These are phyloP conservation scores for Plasmodium malariae DNA, from an alignment of 169 alveolate species.

Conservation along the genomic window DNA sequence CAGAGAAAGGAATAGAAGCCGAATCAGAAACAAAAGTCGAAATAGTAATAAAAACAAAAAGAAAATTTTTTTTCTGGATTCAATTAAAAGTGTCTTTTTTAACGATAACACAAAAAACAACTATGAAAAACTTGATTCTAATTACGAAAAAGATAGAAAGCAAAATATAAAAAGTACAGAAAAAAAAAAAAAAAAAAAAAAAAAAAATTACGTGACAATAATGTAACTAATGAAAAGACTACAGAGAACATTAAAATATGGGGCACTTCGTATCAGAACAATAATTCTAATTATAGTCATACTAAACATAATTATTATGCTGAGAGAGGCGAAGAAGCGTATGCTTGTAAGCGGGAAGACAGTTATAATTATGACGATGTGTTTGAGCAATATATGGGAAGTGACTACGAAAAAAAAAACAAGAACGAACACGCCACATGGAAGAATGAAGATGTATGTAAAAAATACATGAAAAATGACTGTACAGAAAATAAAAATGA, in stretches of 20 bases:
- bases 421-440: background rate
- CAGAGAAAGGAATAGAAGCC: background rate
- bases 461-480: background rate
- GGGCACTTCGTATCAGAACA: too few relatives aligned
- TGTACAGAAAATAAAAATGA: background rate
- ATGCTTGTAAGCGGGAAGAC: too few relatives aligned
- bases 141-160: background rate
- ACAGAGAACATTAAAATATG: too few relatives aligned
- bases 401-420: too few relatives aligned
- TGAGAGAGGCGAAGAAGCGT: too few relatives aligned
- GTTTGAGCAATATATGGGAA: too few relatives aligned
- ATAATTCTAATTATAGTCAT: too few relatives aligned
- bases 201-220: background rate
- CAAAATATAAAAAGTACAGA: background rate
- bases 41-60: background rate
- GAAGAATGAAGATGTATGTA: background rate
- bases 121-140: background rate
- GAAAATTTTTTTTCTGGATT: background rate
- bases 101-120: background rate
- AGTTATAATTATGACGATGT: too few relatives aligned
- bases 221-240: background rate
- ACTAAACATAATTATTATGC: too few relatives aligned
- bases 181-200: background rate
- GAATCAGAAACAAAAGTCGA: background rate
- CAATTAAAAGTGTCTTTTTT: constrained; percentile 4